These are phyloP conservation scores for Mercurialis annua DNA, from an alignment of 345 rosid species.

Conservation along the genomic window DNA sequence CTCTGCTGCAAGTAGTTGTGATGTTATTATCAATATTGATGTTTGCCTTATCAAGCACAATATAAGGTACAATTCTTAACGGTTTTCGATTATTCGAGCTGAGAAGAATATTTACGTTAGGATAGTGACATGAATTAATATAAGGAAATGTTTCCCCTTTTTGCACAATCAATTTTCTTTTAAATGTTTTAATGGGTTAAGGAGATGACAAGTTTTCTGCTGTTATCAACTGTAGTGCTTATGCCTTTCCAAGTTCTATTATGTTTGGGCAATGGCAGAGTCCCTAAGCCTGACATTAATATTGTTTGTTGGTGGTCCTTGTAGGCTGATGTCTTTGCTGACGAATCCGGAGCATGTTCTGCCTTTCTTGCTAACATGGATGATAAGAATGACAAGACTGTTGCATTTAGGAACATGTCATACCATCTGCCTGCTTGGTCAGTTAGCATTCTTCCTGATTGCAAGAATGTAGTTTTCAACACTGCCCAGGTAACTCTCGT, in stretches of 20 bases:
- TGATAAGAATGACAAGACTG: conserved; percentile 58
- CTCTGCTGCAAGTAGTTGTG: background rate
- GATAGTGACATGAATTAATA: too few relatives aligned
- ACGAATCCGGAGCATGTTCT: conserved; percentile 63
- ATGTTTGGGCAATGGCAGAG: conserved; percentile 6
- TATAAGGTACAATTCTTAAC: too few relatives aligned
- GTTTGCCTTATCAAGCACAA: too few relatives aligned
- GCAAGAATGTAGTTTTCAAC: conserved; percentile 74
- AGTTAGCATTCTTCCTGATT: conserved; percentile 90
- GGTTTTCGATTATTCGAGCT: too few relatives aligned
- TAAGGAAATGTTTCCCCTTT: background rate
- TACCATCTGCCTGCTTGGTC: conserved; percentile 94
- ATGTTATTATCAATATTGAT: too few relatives aligned
- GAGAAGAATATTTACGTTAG: too few relatives aligned
- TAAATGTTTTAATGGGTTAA: background rate
- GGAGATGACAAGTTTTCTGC: background rate
- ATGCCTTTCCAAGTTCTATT: background rate
- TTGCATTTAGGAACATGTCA: conserved; percentile 50
- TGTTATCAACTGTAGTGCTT: background rate
- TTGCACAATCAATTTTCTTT: background rate
- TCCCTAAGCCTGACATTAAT: background rate
- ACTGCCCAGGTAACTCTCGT: conserved; percentile 65
- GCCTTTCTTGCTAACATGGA: conserved; percentile 84
- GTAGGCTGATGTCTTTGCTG: conserved; percentile 75
- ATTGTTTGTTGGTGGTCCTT: conserved; percentile 13